Base-by-base conservation (phyloP, 2,329 filamentous ascomycete species). In the Penicillium sp. region DNA sequence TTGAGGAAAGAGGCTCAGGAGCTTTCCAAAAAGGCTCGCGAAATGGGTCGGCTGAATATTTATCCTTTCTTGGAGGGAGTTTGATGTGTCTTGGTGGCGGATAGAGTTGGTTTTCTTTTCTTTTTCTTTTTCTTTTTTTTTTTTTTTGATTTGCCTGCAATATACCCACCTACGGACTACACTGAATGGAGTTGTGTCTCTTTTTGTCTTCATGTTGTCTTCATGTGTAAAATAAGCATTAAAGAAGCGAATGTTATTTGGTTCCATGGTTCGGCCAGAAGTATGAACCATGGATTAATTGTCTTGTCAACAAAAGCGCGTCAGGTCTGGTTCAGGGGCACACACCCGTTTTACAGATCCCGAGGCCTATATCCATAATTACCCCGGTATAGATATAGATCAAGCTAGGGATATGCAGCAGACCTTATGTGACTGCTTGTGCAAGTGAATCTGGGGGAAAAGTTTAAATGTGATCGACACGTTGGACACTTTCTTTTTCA, bases 281-380 rank as follows among this genome's bases (percentile, higher is more conserved):
- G 29, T 27, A 39, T 27, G 57, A 62, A 61, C 60, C 60, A 55
- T 59, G 58, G 60, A 60, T 55, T 42, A 39, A 18, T 49, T 53
- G 51, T 53, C 55, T 46, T 53, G 48, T 54, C 49, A 42, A 48
- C 42, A 40, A 40, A 38, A 18, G 26, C 32, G 34, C 28, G 32
- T 29, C 9, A n/a, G 16, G 22, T 44, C 34, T 22, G 16, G 11
- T 26, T 38, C 20, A 26, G 18, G 26, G 16, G 34, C 8, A 5
- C 35, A n/a, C 22, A n/a, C 35, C 1, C 18, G n/a, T 37, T 37
- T 34, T 1, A 8, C 14, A 34, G 9, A 27, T 27, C 4, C 18
- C 18, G 7, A 20, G 11, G 18, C 18, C 4, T 20, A 20, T 20
- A 20, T 37, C 13, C 16, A 23, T 43, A 10, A 3, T 11, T 34